Conservation (phyloP, 495 filamentous ascomycete genomes). For the Aspergillus egyptiacus region DNA sequence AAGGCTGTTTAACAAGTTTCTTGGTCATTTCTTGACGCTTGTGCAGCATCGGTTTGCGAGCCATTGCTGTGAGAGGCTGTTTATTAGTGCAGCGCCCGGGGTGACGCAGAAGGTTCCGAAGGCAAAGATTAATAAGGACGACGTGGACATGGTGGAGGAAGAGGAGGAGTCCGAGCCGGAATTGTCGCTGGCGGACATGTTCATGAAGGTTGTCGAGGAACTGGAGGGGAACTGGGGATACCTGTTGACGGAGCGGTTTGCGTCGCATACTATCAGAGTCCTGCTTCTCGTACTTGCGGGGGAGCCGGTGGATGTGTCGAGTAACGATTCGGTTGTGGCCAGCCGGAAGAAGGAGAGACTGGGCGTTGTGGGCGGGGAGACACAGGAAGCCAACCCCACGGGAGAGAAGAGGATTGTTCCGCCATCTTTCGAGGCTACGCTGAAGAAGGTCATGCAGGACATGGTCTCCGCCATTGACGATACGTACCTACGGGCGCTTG, state of each 20-base stretch:
- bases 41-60: slow-evolving; percentile 93
- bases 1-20: slow-evolving; percentile 73
- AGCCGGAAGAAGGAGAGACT: slow-evolving; percentile 88
- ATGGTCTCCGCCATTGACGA: slow-evolving; percentile 64
- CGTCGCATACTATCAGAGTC: slow-evolving; percentile 83
- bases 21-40: slow-evolving; percentile 80
- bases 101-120: slow-evolving; percentile 59
- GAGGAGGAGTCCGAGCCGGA: slow-evolving; percentile 33
- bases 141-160: slow-evolving; percentile 21
- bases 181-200: slow-evolving; percentile 75
- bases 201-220: slow-evolving; percentile 74
- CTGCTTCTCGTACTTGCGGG: slow-evolving; percentile 82
- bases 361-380: slow-evolving; percentile 34
- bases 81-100: slow-evolving; percentile 70
- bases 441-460: slow-evolving; percentile 72
- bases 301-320: slow-evolving; percentile 58
- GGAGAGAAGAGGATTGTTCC: slow-evolving; percentile 57
- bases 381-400: slow-evolving; percentile 32
- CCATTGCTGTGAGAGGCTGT: slow-evolving; percentile 93
- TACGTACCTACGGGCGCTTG: slow-evolving; percentile 69
- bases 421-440: slow-evolving; percentile 63
- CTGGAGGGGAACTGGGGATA: slow-evolving; percentile 77
- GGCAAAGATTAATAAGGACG: slow-evolving; percentile 29
- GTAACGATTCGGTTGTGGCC: slow-evolving; percentile 64
- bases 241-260: slow-evolving; percentile 79